Evolutionary conservation across 371 early-diverging fungal species (phyloP), one percentile per base, ranked within the genome.

Genomic region (Mortierella sp.): DNA sequence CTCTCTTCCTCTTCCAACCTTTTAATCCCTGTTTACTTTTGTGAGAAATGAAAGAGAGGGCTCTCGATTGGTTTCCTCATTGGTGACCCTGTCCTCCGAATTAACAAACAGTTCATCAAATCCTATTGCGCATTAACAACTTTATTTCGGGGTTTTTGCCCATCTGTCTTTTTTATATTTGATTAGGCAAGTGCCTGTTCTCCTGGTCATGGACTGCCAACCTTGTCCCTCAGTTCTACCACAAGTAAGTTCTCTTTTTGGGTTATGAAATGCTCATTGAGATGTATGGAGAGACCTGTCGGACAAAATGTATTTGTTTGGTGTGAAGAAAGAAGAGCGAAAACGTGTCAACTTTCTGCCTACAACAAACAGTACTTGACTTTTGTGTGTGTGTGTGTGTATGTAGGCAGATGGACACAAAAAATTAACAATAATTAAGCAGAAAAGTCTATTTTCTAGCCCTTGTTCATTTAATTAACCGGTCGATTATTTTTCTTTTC

Each of bases 151-250:
- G n/a, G n/a, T n/a, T n/a, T n/a, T n/a, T n/a, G n/a, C n/a, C n/a
- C n/a, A 2, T 13, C 16, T 48, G 41, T n/a, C 29, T 31, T 13
- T 52, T 24, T 22, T 41, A 24, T 19, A 26, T 40, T 7, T 47
- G 19, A 14, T 22, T 71, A 79, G 76, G 82, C 31, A 48, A 74
- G 16, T 82, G 82, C 66, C 31, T 82, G 40, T 78, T 82, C 52
- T 34, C 78, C 40, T 82, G 78, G 78, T 74, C 75, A 39, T 82
- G 82, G 82, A 82, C 78, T 16, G 82, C 82, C 7, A 63, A 74
- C 44, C 34, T 82, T 24, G 50, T 77, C 16, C 69, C 74, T 19
- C 82, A 82, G 37, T 82, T 50, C 70, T 82, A 82, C 58, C 82
- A 82, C 78, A 82, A 82, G 82, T 82, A 82, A 72, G 81, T 64